Evolutionary conservation across 1,139 yeast genomes (phyloP).

Genomic region (Wickerhamomyces sp.): DNA sequence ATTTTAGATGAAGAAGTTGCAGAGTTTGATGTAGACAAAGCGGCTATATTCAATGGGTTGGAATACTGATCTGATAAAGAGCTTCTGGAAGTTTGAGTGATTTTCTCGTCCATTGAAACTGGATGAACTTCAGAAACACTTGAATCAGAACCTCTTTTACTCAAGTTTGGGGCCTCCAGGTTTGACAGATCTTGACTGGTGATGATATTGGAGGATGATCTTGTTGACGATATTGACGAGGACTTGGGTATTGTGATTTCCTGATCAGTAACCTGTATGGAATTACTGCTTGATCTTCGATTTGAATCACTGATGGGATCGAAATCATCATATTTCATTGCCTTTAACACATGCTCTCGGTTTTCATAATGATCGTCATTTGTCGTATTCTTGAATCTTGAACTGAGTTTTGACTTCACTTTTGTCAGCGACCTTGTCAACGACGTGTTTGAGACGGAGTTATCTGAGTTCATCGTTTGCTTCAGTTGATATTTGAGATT

Average conservation of each 20-base stretch:
- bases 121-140: neutral
- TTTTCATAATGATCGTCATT: conserved; percentile 1
- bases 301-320: too few relatives aligned
- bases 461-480: neutral
- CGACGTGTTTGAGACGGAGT: conserved; percentile 5
- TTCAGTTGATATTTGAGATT: neutral
- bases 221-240: neutral
- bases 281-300: conserved; percentile 1
- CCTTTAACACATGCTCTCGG: conserved; percentile 12
- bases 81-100: neutral
- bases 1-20: neutral
- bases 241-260: conserved; percentile 1
- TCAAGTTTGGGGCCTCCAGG: neutral
- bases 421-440: conserved; percentile 19
- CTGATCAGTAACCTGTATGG: neutral
- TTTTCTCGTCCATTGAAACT: neutral
- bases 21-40: neutral
- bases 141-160: neutral
- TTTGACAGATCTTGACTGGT: too few relatives aligned
- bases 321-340: conserved; percentile 20
- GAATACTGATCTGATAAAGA: neutral
- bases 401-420: conserved; percentile 17
- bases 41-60: neutral
- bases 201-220: neutral
- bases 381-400: conserved; percentile 9